A percentile compares a stretch with the other conserved stretches of the same genome.
Evolutionary conservation across 371 early-diverging fungal genomes (phyloP).

Genomic region (Dichotomocladium elegans): DNA sequence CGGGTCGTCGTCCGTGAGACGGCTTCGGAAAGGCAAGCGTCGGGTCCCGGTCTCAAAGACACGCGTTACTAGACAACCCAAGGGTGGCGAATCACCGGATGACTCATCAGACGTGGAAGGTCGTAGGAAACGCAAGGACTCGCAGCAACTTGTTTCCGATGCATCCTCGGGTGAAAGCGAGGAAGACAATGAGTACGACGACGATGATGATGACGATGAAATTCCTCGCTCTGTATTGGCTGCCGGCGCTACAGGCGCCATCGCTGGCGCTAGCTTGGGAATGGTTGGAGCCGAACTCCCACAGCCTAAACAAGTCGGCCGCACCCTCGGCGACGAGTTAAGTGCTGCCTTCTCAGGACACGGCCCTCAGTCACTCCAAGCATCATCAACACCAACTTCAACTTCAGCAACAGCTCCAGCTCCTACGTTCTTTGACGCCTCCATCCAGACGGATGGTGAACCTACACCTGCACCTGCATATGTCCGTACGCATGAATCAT

Average conservation of each 20-base stretch:
- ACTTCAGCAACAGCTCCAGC: constrained; percentile 5
- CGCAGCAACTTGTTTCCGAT: constrained; percentile 15
- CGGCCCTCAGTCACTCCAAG: too few relatives aligned
- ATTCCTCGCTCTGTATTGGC: not conserved
- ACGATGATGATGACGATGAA: constrained; percentile 20
- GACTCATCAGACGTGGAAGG: constrained; percentile 14
- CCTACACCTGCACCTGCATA: not conserved
- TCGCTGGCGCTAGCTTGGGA: constrained; percentile 12
- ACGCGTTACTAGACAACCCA: constrained; percentile 8
- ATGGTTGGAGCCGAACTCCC: constrained; percentile 23
- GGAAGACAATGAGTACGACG: constrained; percentile 16
- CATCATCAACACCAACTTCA: not conserved
- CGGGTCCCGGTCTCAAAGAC: constrained; percentile 14
- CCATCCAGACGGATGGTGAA: not conserved
- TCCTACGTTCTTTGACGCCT: constrained; percentile 6
- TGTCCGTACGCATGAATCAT: too few relatives aligned
- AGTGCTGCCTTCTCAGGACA: constrained; percentile 6
- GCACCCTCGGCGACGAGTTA: constrained; percentile 30
- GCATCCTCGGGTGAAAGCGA: constrained; percentile 25
- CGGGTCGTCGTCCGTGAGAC: not conserved
- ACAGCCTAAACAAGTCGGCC: constrained; percentile 9
- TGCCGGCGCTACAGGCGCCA: not conserved
- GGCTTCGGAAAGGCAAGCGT: constrained; percentile 15
- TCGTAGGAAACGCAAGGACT: constrained; percentile 16
- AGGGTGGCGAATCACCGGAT: constrained; percentile 12